Base-by-base conservation (phyloP, 495 filamentous ascomycete genomes). In the Umbilicaria muhlenbergii region DNA sequence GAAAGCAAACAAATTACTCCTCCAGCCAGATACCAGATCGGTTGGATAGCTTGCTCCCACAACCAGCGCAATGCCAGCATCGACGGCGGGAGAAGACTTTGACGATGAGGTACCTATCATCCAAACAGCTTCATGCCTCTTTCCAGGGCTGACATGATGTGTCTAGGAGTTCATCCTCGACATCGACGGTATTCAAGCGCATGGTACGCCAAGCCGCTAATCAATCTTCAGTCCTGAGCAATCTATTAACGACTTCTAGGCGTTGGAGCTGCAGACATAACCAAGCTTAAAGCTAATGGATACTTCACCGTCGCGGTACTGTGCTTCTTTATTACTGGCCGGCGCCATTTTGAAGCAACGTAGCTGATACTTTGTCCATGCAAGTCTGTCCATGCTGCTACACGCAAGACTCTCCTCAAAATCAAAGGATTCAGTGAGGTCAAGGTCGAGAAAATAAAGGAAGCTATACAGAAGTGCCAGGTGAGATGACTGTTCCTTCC, bases 391-490 rank as follows among this genome's bases (percentile, higher is more conserved):
- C 71, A 81, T 50, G 65, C 70, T 14, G 75, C 78, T 14, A 83
- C 79, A 5, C 69, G 77, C 33, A 75, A 69, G 48, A 77, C 66
- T 24, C 66, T 86, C 31, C 58, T 79, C 44, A 85, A 80, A 56
- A 83, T 86, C 56, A 83, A 81, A 55, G 82, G 82, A 6, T 85
- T 86, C 60, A 84, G 79, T 43, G 83, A 87, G 53, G 68, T 78
- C 52, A 86, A 86, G 58, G 83, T 86, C 11, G 83, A 86, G 45
- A 86, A 85, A 55, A 67, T 87, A 56, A 86, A 85, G 53, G 82
- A 86, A 50, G 82, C 82, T 16, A 71, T 80, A 34, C 65, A 69
- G 46, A 87, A 87, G 52, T 78, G 78, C 46, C 63, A 78, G 53
- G 81, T 83, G 60, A 39, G 64, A 50, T 32, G 36, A 28, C 11